Percentiles rank a stretch among this genome's conserved stretches.
Evolutionary conservation across 2,329 filamentous ascomycete species (phyloP).

Genomic region (Talaromyces sp.): DNA sequence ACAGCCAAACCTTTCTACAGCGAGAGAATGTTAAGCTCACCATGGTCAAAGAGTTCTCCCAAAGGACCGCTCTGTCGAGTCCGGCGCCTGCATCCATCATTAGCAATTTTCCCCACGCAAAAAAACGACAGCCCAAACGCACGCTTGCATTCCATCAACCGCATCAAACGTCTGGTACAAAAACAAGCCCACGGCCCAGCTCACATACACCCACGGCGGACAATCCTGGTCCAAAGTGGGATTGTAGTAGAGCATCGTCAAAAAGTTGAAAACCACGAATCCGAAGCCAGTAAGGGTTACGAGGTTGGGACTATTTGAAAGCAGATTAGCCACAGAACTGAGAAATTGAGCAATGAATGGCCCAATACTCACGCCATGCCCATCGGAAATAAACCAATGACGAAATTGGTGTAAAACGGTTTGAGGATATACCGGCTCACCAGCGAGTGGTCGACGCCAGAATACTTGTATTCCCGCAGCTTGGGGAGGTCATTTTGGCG

Average conservation of each 20-base stretch:
- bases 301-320: conserved; percentile 41
- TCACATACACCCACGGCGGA: conserved; percentile 89
- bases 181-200: conserved; percentile 84
- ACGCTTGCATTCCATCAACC: conserved; percentile 91
- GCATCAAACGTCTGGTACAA: conserved; percentile 98
- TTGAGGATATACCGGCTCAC: conserved; percentile 91
- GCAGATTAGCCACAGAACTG: neutral
- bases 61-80: conserved; percentile 89
- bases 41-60: conserved; percentile 95
- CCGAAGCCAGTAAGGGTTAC: conserved; percentile 79
- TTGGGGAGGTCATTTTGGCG: conserved; percentile 83
- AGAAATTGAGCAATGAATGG: neutral
- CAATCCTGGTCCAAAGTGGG: conserved; percentile 92
- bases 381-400: conserved; percentile 92
- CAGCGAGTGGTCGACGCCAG: conserved; percentile 81
- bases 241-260: conserved; percentile 93
- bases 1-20: neutral
- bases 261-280: conserved; percentile 82
- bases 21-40: conserved; percentile 29
- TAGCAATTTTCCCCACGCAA: conserved; percentile 2
- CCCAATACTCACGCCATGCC: conserved; percentile 68
- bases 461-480: conserved; percentile 94
- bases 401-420: conserved; percentile 92
- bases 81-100: conserved; percentile 56
- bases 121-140: conserved; percentile 35